Percentiles rank a stretch among this genome's conserved stretches.
Conservation (phyloP, 345 rosid species). For the Cardamine occulta region DNA sequence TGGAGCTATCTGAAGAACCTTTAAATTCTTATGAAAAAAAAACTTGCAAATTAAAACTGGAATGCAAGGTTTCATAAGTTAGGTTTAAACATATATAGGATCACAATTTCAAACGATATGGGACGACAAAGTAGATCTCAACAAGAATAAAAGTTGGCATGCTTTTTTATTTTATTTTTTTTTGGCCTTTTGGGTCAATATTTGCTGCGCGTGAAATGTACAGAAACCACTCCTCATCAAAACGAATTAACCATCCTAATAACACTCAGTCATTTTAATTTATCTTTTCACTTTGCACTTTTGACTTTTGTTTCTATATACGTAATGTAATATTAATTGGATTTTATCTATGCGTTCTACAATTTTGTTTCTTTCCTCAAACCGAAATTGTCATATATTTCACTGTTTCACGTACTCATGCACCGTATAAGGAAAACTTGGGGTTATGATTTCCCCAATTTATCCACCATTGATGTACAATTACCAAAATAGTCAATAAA, state of each 20-base stretch:
- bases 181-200: slow-evolving; percentile 31
- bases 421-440: slow-evolving; percentile 19
- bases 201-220: slow-evolving; percentile 43
- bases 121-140: slow-evolving; percentile 35
- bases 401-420: slow-evolving; percentile 3
- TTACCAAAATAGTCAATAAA: slow-evolving; percentile 1
- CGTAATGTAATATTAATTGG: neutral
- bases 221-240: slow-evolving; percentile 39
- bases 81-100: slow-evolving; percentile 21
- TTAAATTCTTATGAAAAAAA: neutral
- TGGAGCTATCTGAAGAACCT: neutral
- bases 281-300: slow-evolving; percentile 26
- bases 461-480: slow-evolving; percentile 5
- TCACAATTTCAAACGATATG: slow-evolving; percentile 25
- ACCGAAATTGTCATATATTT: neutral
- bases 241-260: slow-evolving; percentile 35
- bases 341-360: neutral
- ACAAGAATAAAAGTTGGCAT: slow-evolving; percentile 36
- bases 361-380: neutral
- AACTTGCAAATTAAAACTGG: neutral
- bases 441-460: neutral
- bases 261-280: slow-evolving; percentile 32
- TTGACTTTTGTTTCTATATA: slow-evolving; percentile 30
- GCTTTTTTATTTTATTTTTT: slow-evolving; percentile 30
- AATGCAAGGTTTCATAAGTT: slow-evolving; percentile 3